A percentile compares a stretch with the other conserved stretches of the same genome.
Evolutionary conservation across 352 stramenopile species (phyloP).

Genomic region (Elongisporangium prolatum): DNA sequence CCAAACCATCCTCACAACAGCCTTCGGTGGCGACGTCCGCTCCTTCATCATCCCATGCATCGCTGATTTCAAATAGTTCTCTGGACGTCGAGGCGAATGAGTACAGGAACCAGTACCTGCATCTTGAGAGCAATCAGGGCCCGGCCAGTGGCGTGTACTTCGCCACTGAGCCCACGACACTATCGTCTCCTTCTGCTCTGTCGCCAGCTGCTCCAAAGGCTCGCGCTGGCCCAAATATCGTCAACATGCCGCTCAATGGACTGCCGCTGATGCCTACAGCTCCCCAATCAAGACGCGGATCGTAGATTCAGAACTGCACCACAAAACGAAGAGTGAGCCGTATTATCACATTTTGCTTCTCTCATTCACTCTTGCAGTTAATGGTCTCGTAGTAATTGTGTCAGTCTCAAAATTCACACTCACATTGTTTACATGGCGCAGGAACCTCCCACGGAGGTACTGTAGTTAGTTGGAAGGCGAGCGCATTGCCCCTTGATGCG

Average conservation of each 20-base stretch:
- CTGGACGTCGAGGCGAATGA: neutral
- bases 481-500: neutral
- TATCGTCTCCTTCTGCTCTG: neutral
- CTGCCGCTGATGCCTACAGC: conserved; percentile 31
- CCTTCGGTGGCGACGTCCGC: neutral
- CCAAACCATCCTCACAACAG: neutral
- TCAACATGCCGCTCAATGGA: conserved; percentile 62
- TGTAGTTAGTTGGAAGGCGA: neutral
- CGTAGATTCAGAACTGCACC: neutral
- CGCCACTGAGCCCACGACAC: conserved; percentile 31
- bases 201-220: conserved; percentile 8
- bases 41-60: neutral
- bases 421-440: neutral
- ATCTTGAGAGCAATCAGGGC: conserved; percentile 12
- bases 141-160: conserved; percentile 39
- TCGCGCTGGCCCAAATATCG: conserved; percentile 8
- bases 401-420: neutral
- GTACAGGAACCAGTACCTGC: neutral
- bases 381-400: neutral
- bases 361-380: neutral
- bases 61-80: neutral
- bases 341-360: neutral
- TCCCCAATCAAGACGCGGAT: conserved; percentile 8
- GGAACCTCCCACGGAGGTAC: neutral
- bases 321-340: neutral